Percentiles rank a stretch among this genome's conserved stretches.
Evolutionary conservation across 2,329 filamentous ascomycete genomes (phyloP).

Genomic region (Elsinoe batatas): DNA sequence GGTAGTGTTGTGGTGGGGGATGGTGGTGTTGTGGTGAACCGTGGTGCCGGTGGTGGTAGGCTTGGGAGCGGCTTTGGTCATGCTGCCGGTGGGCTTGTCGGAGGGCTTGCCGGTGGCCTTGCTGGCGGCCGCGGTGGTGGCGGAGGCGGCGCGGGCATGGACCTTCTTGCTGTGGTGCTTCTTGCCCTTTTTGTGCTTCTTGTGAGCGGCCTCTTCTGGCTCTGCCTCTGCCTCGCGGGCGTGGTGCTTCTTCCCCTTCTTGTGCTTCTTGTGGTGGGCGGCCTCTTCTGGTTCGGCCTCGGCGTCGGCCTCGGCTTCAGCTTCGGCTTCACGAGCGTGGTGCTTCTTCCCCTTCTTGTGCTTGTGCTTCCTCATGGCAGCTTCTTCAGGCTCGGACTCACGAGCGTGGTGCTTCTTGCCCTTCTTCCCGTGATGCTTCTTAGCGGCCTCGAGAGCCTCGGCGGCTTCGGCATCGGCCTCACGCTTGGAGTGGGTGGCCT

Average conservation of each 20-base stretch:
- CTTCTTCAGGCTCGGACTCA: neutral
- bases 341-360: neutral
- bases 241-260: neutral
- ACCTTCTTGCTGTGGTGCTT: neutral
- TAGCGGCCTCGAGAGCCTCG: conserved; percentile 32
- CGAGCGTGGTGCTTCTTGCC: neutral
- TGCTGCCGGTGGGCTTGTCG: neutral
- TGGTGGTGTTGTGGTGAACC: neutral
- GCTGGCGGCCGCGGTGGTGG: neutral
- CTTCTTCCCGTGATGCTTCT: neutral
- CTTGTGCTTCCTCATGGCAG: neutral
- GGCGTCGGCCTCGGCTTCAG: neutral
- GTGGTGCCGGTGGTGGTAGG: neutral
- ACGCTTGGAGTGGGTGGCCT: neutral
- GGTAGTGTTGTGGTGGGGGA: neutral
- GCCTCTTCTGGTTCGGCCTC: neutral
- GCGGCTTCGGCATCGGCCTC: conserved; percentile 40
- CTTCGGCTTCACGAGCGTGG: neutral
- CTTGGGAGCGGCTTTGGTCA: neutral
- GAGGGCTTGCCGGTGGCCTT: neutral
- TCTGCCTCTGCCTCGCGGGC: neutral
- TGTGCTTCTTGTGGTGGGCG: neutral
- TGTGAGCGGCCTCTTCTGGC: neutral
- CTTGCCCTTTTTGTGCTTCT: neutral
- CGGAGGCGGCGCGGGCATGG: neutral